Base-by-base conservation (phyloP, 148 eudicot species). In the Chenopodium album region DNA sequence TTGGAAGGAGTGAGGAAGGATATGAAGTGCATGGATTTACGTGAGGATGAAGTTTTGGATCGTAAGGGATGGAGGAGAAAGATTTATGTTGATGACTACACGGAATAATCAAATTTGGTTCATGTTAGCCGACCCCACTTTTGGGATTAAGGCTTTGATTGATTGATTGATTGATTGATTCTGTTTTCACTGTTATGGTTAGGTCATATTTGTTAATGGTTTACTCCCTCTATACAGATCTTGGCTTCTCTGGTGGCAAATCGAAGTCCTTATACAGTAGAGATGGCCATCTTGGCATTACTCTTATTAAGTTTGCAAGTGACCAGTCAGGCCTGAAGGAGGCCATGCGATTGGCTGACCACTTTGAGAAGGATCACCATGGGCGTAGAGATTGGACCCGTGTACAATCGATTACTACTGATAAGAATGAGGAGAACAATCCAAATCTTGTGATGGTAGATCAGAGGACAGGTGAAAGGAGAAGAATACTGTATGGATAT, bases 201-300 rank as follows among this genome's bases (percentile, higher is more conserved):
- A 31, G 56, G 32, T 23, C n/a, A 7, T 41, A 41, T 41, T 76
- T 56, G 47, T 17, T 54, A 34, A 23, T 26, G 23, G 12, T 28
- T 69, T 63, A 32, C 12, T 22, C 64, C 37, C 74, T 48, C 68
- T 75, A 81, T 83, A 78, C 89, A 95, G 98, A 88, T 85, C 85
- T 96, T 65, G 99, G 99, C 74, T 90, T 92, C 68, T 65, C 83
- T 41, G 89, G 89, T 83, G 98, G 95, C 84, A 96, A 96, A 87
- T 84, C 98, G 13, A 94, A 89, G 90, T 80, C 97, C 59, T 76
- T 96, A 82, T 96, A 88, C 79, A 82, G 88, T 64, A 91, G 87
- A 87, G 97, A 92, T 3, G 99, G 99, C 46, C 99, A 94, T 90
- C 80, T 85, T 62, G 98, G 98, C 74, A 78, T 91, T 74, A 89